Evolutionary conservation across 164 flowering plant species (phyloP).

Genomic region (Vitis labrusca): DNA sequence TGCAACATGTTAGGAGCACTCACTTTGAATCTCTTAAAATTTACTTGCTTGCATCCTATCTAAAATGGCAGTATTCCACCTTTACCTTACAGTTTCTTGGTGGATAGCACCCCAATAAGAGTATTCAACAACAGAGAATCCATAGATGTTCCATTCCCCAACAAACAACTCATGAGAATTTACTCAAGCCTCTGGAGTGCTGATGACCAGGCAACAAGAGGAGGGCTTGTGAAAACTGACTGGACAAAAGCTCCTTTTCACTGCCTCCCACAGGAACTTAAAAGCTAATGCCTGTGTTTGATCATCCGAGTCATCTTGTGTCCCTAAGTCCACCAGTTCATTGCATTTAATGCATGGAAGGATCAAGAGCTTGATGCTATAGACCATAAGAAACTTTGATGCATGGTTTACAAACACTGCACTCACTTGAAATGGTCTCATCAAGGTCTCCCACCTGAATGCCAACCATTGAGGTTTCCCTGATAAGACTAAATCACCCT

Average conservation of each 20-base stretch:
- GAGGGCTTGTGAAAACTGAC: slow-evolving; percentile 32
- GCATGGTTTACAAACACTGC: slow-evolving; percentile 50
- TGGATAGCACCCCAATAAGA: slow-evolving; percentile 40
- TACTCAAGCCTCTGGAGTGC: slow-evolving; percentile 39
- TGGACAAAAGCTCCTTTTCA: slow-evolving; percentile 45
- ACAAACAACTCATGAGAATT: slow-evolving; percentile 40
- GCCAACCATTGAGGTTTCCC: slow-evolving; percentile 13
- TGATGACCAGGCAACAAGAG: slow-evolving; percentile 36
- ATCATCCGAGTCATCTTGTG: slow-evolving; percentile 13
- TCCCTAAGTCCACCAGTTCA: neutral
- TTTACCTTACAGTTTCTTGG: neutral
- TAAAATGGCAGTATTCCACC: too few species aligned
- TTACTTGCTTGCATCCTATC: too few species aligned
- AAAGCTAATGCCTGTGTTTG: slow-evolving; percentile 25
- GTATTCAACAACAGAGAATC: slow-evolving; percentile 34
- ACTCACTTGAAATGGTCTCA: slow-evolving; percentile 37
- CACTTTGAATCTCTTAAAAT: neutral
- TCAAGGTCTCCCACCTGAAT: slow-evolving; percentile 36
- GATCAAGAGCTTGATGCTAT: slow-evolving; percentile 26
- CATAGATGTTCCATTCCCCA: slow-evolving; percentile 38
- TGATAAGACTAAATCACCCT: neutral
- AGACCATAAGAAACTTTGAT: slow-evolving; percentile 19
- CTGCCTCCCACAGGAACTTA: slow-evolving; percentile 36
- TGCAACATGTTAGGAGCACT: slow-evolving; percentile 17
- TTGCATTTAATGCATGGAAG: slow-evolving; percentile 13